Evolutionary conservation across 129 eudicot genomes (phyloP), one percentile per base, ranked within the genome.

Genomic region (Pulicaria dysenterica): DNA sequence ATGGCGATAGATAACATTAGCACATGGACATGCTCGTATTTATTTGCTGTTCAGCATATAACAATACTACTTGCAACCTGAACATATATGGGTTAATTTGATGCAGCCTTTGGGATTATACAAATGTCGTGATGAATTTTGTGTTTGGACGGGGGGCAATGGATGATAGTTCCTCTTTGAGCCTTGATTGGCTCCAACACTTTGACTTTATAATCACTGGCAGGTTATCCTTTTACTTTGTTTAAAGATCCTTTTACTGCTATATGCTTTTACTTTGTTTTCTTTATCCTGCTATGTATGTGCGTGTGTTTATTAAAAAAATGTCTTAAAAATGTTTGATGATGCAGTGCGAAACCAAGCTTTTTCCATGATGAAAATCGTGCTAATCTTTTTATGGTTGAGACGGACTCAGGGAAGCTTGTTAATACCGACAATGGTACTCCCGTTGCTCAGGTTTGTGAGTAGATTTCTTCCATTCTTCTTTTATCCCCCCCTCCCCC

Each of bases 31-130:
- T 69, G 11, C 46, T 58, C 17, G 3, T 49, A 48, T 38, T 67
- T 47, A 38, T 49, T 48, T 67, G 59, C 4, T 36, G 73, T 36
- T 36, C 36, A 47, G 49, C 47, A 34, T 61, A 11, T 14, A 39
- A 66, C n/a, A 6, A 14, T 50, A 55, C 54, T 61, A 49, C 43
- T 59, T 70, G 68, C 72, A 67, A 46, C 72, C 34, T 47, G 58
- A 7, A 4, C 31, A 17, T 65, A 60, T 45, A 44, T 24, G 53
- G 12, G 42, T 80, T 45, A 72, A 60, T 80, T 11, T 70, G 54
- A 36, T 90, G 92, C 97, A 94, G 98, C 86, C 80, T 94, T n/a
- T 94, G 98, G 98, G 98, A 94, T 64, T 94, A 94, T 63, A 90
- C 98, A 71, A 90, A 94, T 70, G 83, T 94, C 4, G 98, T 94